Base-by-base conservation (phyloP, 2,329 filamentous ascomycete species). In the Blumeria graminis region DNA sequence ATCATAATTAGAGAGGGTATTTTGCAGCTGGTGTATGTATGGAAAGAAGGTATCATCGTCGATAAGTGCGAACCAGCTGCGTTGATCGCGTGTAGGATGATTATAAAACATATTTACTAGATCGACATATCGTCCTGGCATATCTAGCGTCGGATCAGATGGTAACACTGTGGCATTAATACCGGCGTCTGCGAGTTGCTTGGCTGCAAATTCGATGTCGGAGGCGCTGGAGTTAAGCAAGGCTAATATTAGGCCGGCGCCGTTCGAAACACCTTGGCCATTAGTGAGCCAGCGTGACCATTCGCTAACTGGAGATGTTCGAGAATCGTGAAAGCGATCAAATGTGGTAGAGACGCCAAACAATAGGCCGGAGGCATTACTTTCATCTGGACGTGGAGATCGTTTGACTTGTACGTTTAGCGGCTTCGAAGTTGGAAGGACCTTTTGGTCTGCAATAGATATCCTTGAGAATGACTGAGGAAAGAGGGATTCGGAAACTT, bases 261-360 rank as follows among this genome's bases (percentile, higher is more conserved):
- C 76, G 60, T 80, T 80, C 32, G 75, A 74, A 56, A 69, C 65
- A 39, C 76, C 75, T 56, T 71, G 71, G 60, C 73, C 72, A 63
- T 80, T 74, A 2, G 76, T 79, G 53, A 79, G 69, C 76, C 76
- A 79, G 64, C 74, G 75, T 3, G 71, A 70, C 75, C 76, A 79
- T 63, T 80, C 76, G 60, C 76, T 74, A 48, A 78, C 70, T 0
- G 76, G 74, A 51, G 70, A 74, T 1, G 72, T 76, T 55, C 69
- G 68, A 1, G 71, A 66, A 58, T 74, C 71, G 64, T 68, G 74
- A 64, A 80, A 76, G 46, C 76, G 70, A 61, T 73, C 69, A 66
- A 75, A 78, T 0, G 75, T 78, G 5, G 76, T 79, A 0, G 76
- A 78, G 3, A 77, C 74, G 48, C 75, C 76, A 58, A 79, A 79